A percentile compares a stretch with the other conserved stretches of the same genome.
Evolutionary conservation across 192 early-diverging fungal genomes (phyloP).

Genomic region (Chytriomyces confervae): DNA sequence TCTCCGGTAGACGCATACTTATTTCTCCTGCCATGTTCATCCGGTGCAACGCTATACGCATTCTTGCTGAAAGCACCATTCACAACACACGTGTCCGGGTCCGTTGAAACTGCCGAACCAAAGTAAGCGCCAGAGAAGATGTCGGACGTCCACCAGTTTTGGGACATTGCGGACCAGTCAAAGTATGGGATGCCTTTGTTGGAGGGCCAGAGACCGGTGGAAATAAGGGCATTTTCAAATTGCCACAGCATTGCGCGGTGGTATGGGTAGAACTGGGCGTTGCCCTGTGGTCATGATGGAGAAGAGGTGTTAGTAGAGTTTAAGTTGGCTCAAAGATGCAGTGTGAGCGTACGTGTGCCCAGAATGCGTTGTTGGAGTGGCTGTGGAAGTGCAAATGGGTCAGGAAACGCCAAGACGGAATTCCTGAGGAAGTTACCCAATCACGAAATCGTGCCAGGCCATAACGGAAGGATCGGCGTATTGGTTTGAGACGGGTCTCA

Average conservation of each 20-base stretch:
- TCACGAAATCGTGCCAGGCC: conserved; percentile 27
- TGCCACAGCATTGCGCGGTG: conserved; percentile 27
- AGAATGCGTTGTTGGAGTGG: conserved; percentile 20
- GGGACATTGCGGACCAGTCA: conserved; percentile 30
- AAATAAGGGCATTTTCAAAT: conserved; percentile 22
- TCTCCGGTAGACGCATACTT: background rate
- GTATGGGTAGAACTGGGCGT: conserved; percentile 37
- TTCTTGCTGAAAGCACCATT: conserved; percentile 7
- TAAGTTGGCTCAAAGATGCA: background rate
- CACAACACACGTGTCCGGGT: conserved; percentile 16
- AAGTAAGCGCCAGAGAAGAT: conserved; percentile 22
- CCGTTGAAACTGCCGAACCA: background rate
- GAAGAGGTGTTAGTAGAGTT: background rate
- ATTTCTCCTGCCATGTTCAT: background rate
- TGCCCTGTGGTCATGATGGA: background rate
- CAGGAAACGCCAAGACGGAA: background rate
- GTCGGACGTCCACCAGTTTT: conserved; percentile 30
- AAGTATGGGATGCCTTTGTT: conserved; percentile 26
- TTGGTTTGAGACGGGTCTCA: conserved; percentile 5
- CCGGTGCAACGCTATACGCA: background rate
- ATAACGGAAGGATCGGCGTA: conserved; percentile 4
- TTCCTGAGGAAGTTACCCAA: background rate
- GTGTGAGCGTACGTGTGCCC: conserved; percentile 5
- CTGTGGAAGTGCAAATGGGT: background rate
- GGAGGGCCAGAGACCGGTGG: conserved; percentile 24